Evolutionary conservation across 495 filamentous ascomycete genomes (phyloP).

Genomic region (Cetradonia linearis): DNA sequence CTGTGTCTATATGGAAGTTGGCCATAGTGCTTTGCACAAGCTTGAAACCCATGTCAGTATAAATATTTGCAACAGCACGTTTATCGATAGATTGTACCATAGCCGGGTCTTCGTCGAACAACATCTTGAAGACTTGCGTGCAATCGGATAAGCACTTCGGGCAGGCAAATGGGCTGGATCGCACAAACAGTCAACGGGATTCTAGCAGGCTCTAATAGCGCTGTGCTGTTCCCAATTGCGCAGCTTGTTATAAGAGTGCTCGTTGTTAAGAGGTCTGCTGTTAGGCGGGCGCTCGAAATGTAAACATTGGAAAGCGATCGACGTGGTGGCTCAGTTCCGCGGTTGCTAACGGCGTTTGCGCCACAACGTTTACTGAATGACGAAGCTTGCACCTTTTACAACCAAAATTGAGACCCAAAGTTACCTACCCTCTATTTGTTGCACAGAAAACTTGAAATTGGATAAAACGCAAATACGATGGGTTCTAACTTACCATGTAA

Average conservation of each 20-base stretch:
- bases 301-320: conserved; percentile 21
- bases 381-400: not conserved
- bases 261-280: not conserved
- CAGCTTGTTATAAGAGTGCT: not conserved
- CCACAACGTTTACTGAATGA: not conserved
- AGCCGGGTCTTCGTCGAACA: conserved; percentile 92
- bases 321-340: not conserved
- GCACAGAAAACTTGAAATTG: not conserved
- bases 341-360: conserved; percentile 6
- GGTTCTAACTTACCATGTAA: conserved; percentile 61
- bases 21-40: conserved; percentile 81
- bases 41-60: conserved; percentile 35
- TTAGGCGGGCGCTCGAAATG: conserved; percentile 1
- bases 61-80: not conserved
- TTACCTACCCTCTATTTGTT: not conserved
- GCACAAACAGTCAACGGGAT: not conserved
- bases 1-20: conserved; percentile 89
- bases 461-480: conserved; percentile 32
- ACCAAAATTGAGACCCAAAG: not conserved
- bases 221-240: not conserved
- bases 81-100: conserved; percentile 44
- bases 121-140: conserved; percentile 49
- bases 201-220: not conserved
- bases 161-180: not conserved
- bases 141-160: not conserved